Evolutionary conservation across 768 basidiomycete species (phyloP).

Genomic region (Megacollybia marginata): DNA sequence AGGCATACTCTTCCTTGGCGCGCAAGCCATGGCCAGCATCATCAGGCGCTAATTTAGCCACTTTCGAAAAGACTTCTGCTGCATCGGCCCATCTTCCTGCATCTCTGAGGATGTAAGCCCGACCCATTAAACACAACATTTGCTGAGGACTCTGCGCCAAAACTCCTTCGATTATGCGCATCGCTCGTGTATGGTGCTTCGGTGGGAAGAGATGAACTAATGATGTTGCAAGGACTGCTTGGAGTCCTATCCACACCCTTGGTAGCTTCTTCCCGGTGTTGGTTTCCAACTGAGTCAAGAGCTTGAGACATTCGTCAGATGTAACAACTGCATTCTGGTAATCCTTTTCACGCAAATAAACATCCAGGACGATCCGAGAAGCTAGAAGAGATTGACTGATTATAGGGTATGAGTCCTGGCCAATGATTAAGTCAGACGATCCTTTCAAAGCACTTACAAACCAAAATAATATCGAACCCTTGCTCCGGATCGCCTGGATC

Average conservation of each 20-base stretch:
- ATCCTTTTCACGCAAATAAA: constrained; percentile 65
- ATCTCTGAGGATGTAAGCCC: constrained; percentile 65
- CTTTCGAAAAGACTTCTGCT: constrained; percentile 49
- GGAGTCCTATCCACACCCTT: constrained; percentile 57
- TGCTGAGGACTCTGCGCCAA: constrained; percentile 58
- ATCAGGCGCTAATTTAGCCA: constrained; percentile 39
- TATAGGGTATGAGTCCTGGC: constrained; percentile 46
- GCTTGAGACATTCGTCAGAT: constrained; percentile 62
- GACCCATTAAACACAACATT: constrained; percentile 59
- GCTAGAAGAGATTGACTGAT: constrained; percentile 56
- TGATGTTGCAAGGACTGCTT: constrained; percentile 64
- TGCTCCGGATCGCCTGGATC: constrained; percentile 30
- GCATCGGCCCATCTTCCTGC: constrained; percentile 66
- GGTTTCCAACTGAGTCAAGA: constrained; percentile 44
- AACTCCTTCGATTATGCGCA: constrained; percentile 65
- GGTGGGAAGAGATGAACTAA: constrained; percentile 85
- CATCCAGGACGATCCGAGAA: constrained; percentile 54
- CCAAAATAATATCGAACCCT: constrained; percentile 59
- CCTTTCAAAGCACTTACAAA: constrained; percentile 23
- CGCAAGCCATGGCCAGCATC: constrained; percentile 44
- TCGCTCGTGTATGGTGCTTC: constrained; percentile 79
- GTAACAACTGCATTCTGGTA: constrained; percentile 65
- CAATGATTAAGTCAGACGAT: constrained; percentile 4
- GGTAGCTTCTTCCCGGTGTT: constrained; percentile 48
- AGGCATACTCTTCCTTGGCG: constrained; percentile 76